These are phyloP conservation scores for Dovyalis caffra DNA, from an alignment of 345 rosid genomes.

Conservation along the genomic window DNA sequence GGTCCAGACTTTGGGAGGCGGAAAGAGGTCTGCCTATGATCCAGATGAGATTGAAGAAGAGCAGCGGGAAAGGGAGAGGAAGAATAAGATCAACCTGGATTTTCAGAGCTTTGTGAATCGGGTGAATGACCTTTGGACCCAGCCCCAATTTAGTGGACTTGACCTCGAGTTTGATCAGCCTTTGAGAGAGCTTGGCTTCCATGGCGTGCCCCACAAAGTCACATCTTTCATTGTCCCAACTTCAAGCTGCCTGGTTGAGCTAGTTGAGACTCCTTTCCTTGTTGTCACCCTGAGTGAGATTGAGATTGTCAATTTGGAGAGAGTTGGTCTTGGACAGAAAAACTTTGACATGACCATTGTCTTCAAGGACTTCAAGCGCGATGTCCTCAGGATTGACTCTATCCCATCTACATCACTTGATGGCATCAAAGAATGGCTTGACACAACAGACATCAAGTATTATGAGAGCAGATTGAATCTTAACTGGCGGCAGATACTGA, in stretches of 20 bases:
- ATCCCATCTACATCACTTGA: slow-evolving; percentile 71
- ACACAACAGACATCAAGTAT: slow-evolving; percentile 80
- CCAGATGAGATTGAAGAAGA: slow-evolving; percentile 96
- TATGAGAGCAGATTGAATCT: slow-evolving; percentile 89
- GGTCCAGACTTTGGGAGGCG: slow-evolving; percentile 83
- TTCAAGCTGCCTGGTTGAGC: slow-evolving; percentile 86
- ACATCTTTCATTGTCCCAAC: slow-evolving; percentile 78
- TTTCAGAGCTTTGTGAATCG: slow-evolving; percentile 73
- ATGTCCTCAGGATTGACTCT: slow-evolving; percentile 76
- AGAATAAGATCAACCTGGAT: slow-evolving; percentile 83
- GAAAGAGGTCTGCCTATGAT: slow-evolving; percentile 85
- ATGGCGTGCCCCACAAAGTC: slow-evolving; percentile 82
- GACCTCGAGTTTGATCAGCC: slow-evolving; percentile 98
- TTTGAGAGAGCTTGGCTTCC: slow-evolving; percentile 84
- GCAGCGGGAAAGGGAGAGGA: slow-evolving; percentile 83
- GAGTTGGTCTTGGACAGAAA: slow-evolving; percentile 87
- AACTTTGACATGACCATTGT: slow-evolving; percentile 85
- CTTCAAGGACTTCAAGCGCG: slow-evolving; percentile 84
- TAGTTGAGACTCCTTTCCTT: slow-evolving; percentile 76
- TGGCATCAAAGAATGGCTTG: slow-evolving; percentile 87
- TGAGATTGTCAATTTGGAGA: slow-evolving; percentile 89
- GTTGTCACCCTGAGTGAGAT: slow-evolving; percentile 80
- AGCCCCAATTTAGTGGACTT: slow-evolving; percentile 63
- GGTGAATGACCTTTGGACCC: slow-evolving; percentile 80
- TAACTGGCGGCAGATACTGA: slow-evolving; percentile 85